Percentiles rank a stretch among this genome's conserved stretches.
Conservation (phyloP, 2,329 filamentous ascomycete species). For the Exophiala calicioides region DNA sequence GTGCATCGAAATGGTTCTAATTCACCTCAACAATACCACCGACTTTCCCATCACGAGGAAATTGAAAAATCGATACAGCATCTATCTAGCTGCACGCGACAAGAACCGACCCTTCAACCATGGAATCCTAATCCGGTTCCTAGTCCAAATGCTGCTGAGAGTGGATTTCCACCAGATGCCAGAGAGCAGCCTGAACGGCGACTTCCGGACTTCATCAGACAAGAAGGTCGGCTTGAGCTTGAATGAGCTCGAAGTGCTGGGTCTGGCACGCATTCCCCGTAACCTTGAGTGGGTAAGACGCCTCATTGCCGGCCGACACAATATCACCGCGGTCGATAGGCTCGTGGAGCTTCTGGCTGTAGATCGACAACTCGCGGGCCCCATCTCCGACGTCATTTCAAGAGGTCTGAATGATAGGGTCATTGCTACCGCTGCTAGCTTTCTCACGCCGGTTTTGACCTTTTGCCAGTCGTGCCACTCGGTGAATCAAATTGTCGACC, state of each 20-base stretch:
- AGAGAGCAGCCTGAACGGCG: too few relatives aligned
- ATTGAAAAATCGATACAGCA: constrained; percentile 44
- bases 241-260: constrained; percentile 19
- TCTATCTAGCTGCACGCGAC: constrained; percentile 45
- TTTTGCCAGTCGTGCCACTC: constrained; percentile 52
- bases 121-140: constrained; percentile 44
- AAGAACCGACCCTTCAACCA: constrained; percentile 50
- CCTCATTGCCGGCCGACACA: constrained; percentile 64
- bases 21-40: constrained; percentile 34
- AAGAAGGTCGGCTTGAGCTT: constrained; percentile 22
- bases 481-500: constrained; percentile 38
- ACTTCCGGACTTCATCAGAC: constrained; percentile 43
- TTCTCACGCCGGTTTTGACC: constrained; percentile 57
- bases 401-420: constrained; percentile 53
- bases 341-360: constrained; percentile 62
- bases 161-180: constrained; percentile 42
- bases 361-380: constrained; percentile 52
- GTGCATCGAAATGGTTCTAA: constrained; percentile 60
- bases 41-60: constrained; percentile 17
- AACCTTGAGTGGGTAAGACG: constrained; percentile 63
- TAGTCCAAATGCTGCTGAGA: constrained; percentile 38
- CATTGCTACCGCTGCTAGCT: constrained; percentile 59
- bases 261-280: constrained; percentile 17
- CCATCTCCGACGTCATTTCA: constrained; percentile 51
- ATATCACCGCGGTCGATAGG: constrained; percentile 50